Evolutionary conservation across 257 asterid species (phyloP), one percentile per base, ranked within the genome.

Genomic region (Datura wrightii): DNA sequence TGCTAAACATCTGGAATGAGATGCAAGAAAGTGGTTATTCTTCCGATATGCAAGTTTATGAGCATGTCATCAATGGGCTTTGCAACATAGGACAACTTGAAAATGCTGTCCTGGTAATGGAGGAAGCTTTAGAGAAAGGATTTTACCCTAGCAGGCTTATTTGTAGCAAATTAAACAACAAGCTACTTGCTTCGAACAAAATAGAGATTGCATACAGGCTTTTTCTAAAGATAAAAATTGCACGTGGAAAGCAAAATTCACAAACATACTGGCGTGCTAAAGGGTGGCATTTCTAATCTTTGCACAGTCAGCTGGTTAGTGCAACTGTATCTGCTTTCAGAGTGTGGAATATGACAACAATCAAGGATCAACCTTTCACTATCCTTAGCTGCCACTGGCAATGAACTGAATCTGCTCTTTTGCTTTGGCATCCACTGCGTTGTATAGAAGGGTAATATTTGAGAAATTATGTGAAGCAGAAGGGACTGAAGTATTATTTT

Each of bases 31-130:
- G 90, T 86, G 98, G 97, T 14, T 89, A 89, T 88, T 86, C 93
- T 86, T 89, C 94, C 59, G 98, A 96, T 90, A 84, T 90, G 93
- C 85, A 93, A 87, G 97, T 90, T 60, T 93, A 94, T 84, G 98
- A 96, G 90, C 88, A 89, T 85, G 88, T 94, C 79, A 88, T 94
- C 24, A 93, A 90, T 84, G 97, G 97, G 44, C 92, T 96, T 83
- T 92, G 98, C 90, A 94, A 96, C 88, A 87, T 89, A 14, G 99
- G 98, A 79, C 92, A 85, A 88, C 97, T 94, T 82, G 97, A 91
- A 83, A 88, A 90, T 80, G 98, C 97, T 62, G 95, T 90, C 58
- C 85, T 62, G 82, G 93, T 93, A 19, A 91, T 93, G 97, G 97
- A 94, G 89, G 97, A 96, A 86, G 89, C 92, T 53, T 83, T 93